Conservation (phyloP, 2,329 filamentous ascomycete genomes). For the Cephalotrichum gorgonifer region DNA sequence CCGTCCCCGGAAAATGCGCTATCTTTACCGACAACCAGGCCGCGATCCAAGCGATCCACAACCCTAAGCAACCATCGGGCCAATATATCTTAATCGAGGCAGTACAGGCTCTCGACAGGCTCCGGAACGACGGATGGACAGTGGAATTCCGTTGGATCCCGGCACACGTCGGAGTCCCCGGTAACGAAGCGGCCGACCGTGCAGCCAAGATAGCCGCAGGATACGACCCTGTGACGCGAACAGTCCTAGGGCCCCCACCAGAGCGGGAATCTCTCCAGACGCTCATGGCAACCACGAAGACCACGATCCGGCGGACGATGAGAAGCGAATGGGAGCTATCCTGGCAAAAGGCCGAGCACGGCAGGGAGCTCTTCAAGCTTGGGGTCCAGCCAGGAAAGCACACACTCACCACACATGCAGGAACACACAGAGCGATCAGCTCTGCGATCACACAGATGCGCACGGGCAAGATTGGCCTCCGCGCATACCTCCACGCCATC, state of each 20-base stretch:
- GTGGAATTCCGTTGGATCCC: constrained; percentile 12
- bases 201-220: constrained; percentile 29
- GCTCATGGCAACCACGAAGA: constrained; percentile 9
- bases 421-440: constrained; percentile 13
- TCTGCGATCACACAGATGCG: constrained; percentile 16
- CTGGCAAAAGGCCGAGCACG: constrained; percentile 7
- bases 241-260: background rate
- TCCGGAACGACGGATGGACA: constrained; percentile 4
- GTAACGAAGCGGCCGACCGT: constrained; percentile 14
- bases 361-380: constrained; percentile 7
- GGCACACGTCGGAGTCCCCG: constrained; percentile 11
- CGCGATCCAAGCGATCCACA: constrained; percentile 16
- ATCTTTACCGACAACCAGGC: constrained; percentile 21
- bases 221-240: constrained; percentile 9
- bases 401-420: constrained; percentile 7
- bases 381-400: constrained; percentile 6
- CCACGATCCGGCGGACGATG: constrained; percentile 8
- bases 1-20: constrained; percentile 10
- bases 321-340: constrained; percentile 6
- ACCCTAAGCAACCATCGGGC: constrained; percentile 15
- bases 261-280: constrained; percentile 5
- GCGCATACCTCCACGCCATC: constrained; percentile 9
- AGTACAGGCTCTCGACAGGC: constrained; percentile 10
- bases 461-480: constrained; percentile 16
- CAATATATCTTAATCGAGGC: constrained; percentile 17